phyloP scores from a whole-genome alignment of 2,329 filamentous ascomycete species.

The Cephalotrichum gorgonifer region DNA sequence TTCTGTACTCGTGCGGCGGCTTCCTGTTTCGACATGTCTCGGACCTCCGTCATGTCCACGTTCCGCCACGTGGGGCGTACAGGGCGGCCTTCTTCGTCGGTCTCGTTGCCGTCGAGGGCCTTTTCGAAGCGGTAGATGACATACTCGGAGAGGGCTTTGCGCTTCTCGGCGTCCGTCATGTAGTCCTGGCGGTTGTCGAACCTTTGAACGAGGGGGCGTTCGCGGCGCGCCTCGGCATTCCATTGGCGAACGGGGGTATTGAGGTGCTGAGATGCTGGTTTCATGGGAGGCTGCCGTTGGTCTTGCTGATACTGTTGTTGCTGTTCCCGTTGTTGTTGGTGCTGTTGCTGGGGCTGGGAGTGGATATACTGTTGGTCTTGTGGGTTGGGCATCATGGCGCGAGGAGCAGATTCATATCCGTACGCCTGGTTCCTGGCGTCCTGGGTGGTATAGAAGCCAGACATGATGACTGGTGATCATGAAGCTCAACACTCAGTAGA shows the following conservation, averaged over 20 bases:
- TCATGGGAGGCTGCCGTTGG: background rate
- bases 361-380: background rate
- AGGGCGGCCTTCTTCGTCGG: conserved; percentile 24
- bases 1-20: conserved; percentile 23
- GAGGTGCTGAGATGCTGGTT: background rate
- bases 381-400: background rate
- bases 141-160: conserved; percentile 27
- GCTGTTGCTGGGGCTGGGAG: background rate
- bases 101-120: conserved; percentile 16
- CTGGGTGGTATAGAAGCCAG: background rate
- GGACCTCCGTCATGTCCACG: conserved; percentile 20
- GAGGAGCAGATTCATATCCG: background rate
- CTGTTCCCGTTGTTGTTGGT: background rate
- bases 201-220: conserved; percentile 11
- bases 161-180: conserved; percentile 26
- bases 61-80: conserved; percentile 28
- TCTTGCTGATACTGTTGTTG: background rate
- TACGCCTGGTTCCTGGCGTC: background rate
- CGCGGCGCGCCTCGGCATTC: conserved; percentile 8
- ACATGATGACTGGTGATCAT: background rate
- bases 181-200: conserved; percentile 26
- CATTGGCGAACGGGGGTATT: background rate
- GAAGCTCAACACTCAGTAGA: background rate
- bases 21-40: conserved; percentile 25
- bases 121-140: conserved; percentile 31